Conservation (phyloP, 768 basidiomycete genomes). For the Dacryopinax primogenitus region DNA sequence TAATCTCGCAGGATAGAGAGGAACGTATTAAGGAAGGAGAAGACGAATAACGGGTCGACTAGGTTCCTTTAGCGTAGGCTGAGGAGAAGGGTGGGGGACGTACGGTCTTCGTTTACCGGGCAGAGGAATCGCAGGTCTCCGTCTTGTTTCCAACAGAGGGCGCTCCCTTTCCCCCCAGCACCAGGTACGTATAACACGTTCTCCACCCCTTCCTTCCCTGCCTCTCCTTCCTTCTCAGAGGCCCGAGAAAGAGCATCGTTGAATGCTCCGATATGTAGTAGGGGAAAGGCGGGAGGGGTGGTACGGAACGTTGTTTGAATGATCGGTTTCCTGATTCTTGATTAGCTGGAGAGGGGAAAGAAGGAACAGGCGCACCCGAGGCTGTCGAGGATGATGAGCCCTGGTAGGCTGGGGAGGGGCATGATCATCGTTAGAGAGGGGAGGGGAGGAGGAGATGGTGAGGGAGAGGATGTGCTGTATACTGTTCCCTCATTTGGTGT, state of each 20-base stretch:
- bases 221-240: no score
- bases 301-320: conserved; percentile 84
- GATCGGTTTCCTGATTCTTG: conserved; percentile 42
- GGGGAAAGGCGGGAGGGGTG: conserved; percentile 60
- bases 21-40: conserved; percentile 79
- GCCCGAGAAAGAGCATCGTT: conserved; percentile 58
- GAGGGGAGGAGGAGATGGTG: neutral
- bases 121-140: conserved; percentile 67
- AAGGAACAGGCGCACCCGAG: conserved; percentile 42
- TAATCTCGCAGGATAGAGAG: conserved; percentile 74
- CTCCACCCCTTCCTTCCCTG: conserved; percentile 4
- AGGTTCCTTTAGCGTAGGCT: no score
- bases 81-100: no score
- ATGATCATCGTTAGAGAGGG: neutral
- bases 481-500: no score
- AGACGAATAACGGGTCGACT: conserved; percentile 86
- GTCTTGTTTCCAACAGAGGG: conserved; percentile 68
- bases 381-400: conserved; percentile 64
- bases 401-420: conserved; percentile 21
- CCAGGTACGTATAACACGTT: conserved; percentile 11
- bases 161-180: conserved; percentile 28
- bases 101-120: conserved; percentile 75
- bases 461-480: neutral
- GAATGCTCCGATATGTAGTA: conserved; percentile 74
- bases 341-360: neutral